Percentiles rank a stretch among this genome's conserved stretches.
Evolutionary conservation across 1,284 basidiomycete species (phyloP).

Genomic region (Ceratobasidium sp.): DNA sequence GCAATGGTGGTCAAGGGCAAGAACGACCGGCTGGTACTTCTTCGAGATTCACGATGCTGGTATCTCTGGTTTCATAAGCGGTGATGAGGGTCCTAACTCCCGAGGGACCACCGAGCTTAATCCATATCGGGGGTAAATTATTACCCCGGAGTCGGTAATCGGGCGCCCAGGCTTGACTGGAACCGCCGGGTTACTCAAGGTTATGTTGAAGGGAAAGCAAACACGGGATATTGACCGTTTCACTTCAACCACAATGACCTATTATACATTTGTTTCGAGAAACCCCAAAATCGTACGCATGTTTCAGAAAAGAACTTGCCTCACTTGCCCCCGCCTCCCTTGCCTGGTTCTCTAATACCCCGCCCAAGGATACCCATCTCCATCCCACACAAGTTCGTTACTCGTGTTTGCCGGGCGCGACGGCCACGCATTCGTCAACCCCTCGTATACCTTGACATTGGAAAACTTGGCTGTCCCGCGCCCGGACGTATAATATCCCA

Average conservation of each 20-base stretch:
- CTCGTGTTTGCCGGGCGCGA: slow-evolving; percentile 32
- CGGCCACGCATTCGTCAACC: slow-evolving; percentile 41
- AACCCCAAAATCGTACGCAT: background rate
- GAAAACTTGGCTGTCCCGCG: slow-evolving; percentile 34
- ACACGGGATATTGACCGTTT: no score
- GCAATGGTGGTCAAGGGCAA: slow-evolving; percentile 7
- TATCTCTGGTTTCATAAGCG: no score
- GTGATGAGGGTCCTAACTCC: no score
- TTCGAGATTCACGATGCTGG: no score
- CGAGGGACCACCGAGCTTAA: no score
- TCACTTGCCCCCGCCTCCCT: no score
- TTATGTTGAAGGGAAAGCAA: no score
- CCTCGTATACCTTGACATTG: slow-evolving; percentile 34
- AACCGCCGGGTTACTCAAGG: no score
- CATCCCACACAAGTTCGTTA: slow-evolving; percentile 34
- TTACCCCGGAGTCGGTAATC: no score
- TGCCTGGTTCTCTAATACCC: slow-evolving; percentile 1
- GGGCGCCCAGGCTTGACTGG: no score
- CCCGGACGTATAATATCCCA: slow-evolving; percentile 40
- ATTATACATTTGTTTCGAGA: slow-evolving; percentile 13
- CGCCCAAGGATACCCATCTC: slow-evolving; percentile 25
- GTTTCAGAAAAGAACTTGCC: background rate
- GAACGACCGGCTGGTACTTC: background rate
- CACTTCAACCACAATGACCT: no score
- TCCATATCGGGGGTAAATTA: no score